These are phyloP conservation scores for Ceriops decandra DNA, from an alignment of 345 rosid genomes.

Conservation along the genomic window DNA sequence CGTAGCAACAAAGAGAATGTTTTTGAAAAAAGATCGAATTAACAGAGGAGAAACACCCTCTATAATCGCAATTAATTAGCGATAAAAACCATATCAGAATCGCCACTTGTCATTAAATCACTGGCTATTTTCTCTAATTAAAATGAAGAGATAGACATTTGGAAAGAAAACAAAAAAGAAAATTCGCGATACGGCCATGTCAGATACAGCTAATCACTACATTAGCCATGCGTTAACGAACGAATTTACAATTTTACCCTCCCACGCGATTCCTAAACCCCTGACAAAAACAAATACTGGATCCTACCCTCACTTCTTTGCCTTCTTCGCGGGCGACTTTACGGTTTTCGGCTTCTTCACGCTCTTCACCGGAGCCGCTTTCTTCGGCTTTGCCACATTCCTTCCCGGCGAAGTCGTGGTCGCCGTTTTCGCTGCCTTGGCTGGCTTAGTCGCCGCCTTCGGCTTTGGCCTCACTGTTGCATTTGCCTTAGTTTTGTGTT, in stretches of 20 bases:
- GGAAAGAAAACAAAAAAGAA: no score
- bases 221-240: neutral
- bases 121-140: no score
- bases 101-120: no score
- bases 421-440: conserved; percentile 10
- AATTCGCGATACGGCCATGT: no score
- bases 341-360: conserved; percentile 12
- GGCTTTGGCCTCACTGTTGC: neutral
- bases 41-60: no score
- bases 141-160: no score
- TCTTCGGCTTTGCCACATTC: conserved; percentile 10
- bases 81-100: no score
- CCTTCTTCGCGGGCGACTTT: conserved; percentile 10
- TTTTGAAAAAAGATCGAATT: no score
- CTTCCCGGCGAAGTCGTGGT: conserved; percentile 5
- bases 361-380: conserved; percentile 4
- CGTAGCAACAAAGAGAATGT: no score
- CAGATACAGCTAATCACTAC: neutral
- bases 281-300: no score
- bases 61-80: no score
- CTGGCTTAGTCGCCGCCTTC: conserved; percentile 1
- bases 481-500: neutral
- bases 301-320: conserved; percentile 11
- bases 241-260: conserved; percentile 8
- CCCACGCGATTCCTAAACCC: neutral